Percentiles rank a stretch among this genome's conserved stretches.
Evolutionary conservation across 1,284 basidiomycete genomes (phyloP).

Genomic region (Heterobasidion parviporum): DNA sequence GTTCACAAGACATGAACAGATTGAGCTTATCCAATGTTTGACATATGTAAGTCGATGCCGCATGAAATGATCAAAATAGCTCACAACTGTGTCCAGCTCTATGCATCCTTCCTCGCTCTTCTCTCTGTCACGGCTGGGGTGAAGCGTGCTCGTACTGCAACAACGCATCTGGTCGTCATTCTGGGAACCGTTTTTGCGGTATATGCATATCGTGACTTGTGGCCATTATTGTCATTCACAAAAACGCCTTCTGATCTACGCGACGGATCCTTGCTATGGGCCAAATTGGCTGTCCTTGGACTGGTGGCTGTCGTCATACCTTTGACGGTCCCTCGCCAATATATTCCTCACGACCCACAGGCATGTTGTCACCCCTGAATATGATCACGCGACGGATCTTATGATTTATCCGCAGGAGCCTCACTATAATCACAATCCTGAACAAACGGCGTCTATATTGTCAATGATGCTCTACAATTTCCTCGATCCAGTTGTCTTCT

Average conservation of each 20-base stretch:
- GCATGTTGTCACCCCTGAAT: constrained; percentile 12
- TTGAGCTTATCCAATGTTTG: constrained; percentile 9
- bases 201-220: constrained; percentile 43
- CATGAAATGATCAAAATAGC: not conserved
- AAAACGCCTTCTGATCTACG: constrained; percentile 30
- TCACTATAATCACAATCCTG: constrained; percentile 18
- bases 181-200: constrained; percentile 32
- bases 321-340: constrained; percentile 34
- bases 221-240: constrained; percentile 36
- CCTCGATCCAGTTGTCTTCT: constrained; percentile 23
- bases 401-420: constrained; percentile 13
- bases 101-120: constrained; percentile 15
- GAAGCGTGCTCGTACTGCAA: constrained; percentile 7
- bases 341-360: constrained; percentile 31
- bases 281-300: constrained; percentile 29
- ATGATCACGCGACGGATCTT: not conserved
- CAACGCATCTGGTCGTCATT: constrained; percentile 21
- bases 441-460: constrained; percentile 27
- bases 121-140: constrained; percentile 11
- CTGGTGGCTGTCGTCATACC: constrained; percentile 35
- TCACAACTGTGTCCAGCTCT: constrained; percentile 10
- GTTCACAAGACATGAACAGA: constrained; percentile 9
- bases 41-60: constrained; percentile 15
- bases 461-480: constrained; percentile 22
- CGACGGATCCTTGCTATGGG: constrained; percentile 27